These are phyloP conservation scores for Stramenopiles sp. DNA, from an alignment of 352 stramenopile species.

Conservation along the genomic window DNA sequence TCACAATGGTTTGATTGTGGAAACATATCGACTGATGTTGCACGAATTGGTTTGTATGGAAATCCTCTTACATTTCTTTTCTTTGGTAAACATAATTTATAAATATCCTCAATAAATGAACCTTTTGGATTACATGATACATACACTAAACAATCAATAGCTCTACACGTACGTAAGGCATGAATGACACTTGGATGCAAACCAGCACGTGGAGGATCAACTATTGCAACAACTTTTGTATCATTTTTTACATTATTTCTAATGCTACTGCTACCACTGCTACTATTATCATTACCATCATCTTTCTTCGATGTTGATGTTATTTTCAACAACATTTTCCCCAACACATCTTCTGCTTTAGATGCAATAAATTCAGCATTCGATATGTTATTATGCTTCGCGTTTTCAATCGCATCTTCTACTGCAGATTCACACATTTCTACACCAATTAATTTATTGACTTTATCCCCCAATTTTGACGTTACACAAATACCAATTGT, in stretches of 20 bases:
- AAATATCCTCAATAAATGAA: constrained; percentile 61
- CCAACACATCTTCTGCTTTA: constrained; percentile 69
- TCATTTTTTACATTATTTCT: no score
- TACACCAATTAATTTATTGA: constrained; percentile 53
- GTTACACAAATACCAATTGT: constrained; percentile 88
- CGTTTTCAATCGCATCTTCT: constrained; percentile 63
- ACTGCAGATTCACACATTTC: constrained; percentile 66
- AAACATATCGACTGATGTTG: constrained; percentile 94
- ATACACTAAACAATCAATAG: constrained; percentile 77
- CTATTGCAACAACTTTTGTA: constrained; percentile 78
- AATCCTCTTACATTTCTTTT: constrained; percentile 55
- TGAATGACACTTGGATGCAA: constrained; percentile 71
- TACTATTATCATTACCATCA: no score
- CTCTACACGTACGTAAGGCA: constrained; percentile 46
- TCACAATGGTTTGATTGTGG: constrained; percentile 91
- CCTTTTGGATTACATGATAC: constrained; percentile 94
- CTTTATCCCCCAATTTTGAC: constrained; percentile 35
- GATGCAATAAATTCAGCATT: constrained; percentile 71
- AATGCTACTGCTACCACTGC: no score
- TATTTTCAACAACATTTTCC: constrained; percentile 42
- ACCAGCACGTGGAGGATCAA: constrained; percentile 84
- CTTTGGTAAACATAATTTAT: constrained; percentile 60
- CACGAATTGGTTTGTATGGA: constrained; percentile 68
- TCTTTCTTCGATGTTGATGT: no score
- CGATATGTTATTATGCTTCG: constrained; percentile 44